Evolutionary conservation across 1,284 basidiomycete species (phyloP), one percentile per base, ranked within the genome.

Genomic region (Coniferiporia weirii): DNA sequence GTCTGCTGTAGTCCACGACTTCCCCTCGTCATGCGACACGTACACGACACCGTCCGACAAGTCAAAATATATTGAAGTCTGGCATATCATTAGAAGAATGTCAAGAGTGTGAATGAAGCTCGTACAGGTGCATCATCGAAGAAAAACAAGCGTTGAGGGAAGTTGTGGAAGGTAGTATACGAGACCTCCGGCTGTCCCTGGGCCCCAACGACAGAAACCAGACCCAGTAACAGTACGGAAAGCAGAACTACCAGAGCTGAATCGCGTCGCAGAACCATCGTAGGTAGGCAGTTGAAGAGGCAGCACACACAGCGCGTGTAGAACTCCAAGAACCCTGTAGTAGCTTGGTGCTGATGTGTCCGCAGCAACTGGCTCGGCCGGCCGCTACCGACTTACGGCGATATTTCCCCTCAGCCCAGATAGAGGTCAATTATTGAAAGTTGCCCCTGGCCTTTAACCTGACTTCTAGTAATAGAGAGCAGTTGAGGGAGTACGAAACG

Each of bases 11-110:
- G 71, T 71, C 94, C 95, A 98, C 0, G 75, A 73, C 73, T 88
- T 94, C 54, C 96, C 96, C 75, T 99, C 96, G 69, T 98, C 85
- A n/a, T 79, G 76, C 2, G 93, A 95, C 4, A 95, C 81, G 67
- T 85, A 85, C 6, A 98, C 79, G 59, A 83, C 78, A 9, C 88
- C 83, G 10, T 80, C 76, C 17, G 81, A 67, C 1, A 83, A 73
- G 71, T 98, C 95, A 70, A 95, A 91, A 68, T 92, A 94, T 55
- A 98, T 76, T 9, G 87, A 87, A 60, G 81, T 79, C 86, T 97
- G 72, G 0, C 56, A 43, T 20, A 10, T 34, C 40, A 49, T 52
- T 48, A 40, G 5, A 27, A 17, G 58, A 15, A 55, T 34, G 27
- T n/a, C 10, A 50, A 22, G 52, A 15, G 54, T 13, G 34, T 20